Evolutionary conservation across 208 protist species (phyloP), one percentile per base, ranked within the genome.

Genomic region (Herpetomonas samuelpessoai): DNA sequence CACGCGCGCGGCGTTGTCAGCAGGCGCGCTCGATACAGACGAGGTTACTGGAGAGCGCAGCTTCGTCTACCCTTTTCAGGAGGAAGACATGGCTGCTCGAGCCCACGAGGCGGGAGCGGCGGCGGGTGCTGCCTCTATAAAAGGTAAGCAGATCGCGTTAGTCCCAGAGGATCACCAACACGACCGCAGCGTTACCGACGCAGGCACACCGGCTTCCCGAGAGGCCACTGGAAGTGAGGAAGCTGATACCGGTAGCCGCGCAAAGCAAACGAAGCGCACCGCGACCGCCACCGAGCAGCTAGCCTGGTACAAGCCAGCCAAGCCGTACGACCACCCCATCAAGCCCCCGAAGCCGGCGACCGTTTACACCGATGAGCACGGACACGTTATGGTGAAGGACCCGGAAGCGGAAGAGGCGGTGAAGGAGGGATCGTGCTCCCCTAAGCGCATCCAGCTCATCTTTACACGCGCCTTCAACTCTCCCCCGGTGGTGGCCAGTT

Each of bases 401-500:
- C 46, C 46, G 6, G 65, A 46, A 48, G 52, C 49, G 54, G 35
- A 41, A 14, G 14, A 18, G 35, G 35, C 35, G 35, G 35, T 41
- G 35, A 41, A 41, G 14, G 9, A 14, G 35, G 14, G 14, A 6
- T 14, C 6, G 35, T 41, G 35, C 35, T 41, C 35, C 14, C 9
- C 30, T 16, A 44, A 52, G 22, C 62, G 63, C 14, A 44, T 68
- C 50, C 25, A 19, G 3, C 30, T 25, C 51, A 68, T 59, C 6
- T 22, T 73, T 2, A 14, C 57, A n/a, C 49, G 62, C 31, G 57
- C 81, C 3, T 35, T 92, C 0, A 9, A 73, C 56, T 78, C 65
- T 4, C 86, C 80, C 10, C 65, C 75, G 2, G 73, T 92, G 19
- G 54, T 71, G 30, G 68, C 51, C 44, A 82, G 71, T 52, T 25